Conservation (phyloP, 805 yeast species). For the Saturnispora halmiae region DNA sequence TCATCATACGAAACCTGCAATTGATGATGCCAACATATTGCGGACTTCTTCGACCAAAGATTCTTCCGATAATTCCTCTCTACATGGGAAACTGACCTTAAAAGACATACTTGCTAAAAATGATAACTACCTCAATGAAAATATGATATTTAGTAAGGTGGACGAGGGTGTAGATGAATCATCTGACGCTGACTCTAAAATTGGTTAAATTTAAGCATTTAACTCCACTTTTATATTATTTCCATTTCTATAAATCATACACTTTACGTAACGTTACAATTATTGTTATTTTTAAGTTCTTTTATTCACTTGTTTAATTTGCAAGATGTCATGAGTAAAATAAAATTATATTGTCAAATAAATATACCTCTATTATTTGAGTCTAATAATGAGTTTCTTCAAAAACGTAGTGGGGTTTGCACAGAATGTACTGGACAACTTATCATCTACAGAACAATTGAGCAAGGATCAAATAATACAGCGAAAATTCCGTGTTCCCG, state of each 20-base stretch:
- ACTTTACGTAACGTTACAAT: no score
- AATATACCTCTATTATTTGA: neutral
- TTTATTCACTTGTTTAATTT: no score
- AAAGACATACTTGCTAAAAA: neutral
- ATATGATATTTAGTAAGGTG: slow-evolving; percentile 1
- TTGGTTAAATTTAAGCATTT: no score
- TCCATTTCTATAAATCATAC: no score
- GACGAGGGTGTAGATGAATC: neutral
- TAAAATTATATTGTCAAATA: no score
- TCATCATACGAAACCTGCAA: neutral
- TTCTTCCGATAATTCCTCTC: slow-evolving; percentile 8
- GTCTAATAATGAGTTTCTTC: slow-evolving; percentile 38
- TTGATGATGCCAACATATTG: no score
- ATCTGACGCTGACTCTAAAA: no score
- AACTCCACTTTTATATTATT: no score
- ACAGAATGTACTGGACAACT: slow-evolving; percentile 36
- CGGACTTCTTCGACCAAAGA: slow-evolving; percentile 21
- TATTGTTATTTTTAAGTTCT: no score
- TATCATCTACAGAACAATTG: slow-evolving; percentile 33
- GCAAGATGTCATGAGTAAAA: neutral
- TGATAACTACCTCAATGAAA: slow-evolving; percentile 6
- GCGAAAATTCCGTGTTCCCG: slow-evolving; percentile 61
- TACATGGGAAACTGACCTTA: slow-evolving; percentile 1
- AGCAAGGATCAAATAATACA: slow-evolving; percentile 66
- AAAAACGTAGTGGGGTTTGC: slow-evolving; percentile 41